phyloP scores from a whole-genome alignment of 768 basidiomycete species.

The Kondoa subrosea region DNA sequence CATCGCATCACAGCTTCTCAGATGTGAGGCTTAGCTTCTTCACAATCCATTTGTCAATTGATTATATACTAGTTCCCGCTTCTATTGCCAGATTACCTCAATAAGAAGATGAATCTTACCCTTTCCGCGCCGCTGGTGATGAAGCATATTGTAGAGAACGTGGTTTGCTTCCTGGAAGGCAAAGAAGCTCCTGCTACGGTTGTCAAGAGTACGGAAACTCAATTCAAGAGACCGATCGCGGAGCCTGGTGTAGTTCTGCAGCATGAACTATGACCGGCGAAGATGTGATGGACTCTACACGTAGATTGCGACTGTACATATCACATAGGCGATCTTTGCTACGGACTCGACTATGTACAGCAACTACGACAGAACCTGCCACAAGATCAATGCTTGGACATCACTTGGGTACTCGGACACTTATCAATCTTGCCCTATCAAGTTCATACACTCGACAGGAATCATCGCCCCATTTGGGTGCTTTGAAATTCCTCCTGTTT shows the following conservation, averaged over 20 bases:
- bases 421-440: too few relatives aligned
- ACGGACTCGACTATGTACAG: background rate
- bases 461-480: too few relatives aligned
- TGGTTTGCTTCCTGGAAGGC: background rate
- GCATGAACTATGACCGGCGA: background rate
- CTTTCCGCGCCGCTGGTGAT: background rate
- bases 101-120: background rate
- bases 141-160: background rate
- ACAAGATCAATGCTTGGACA: too few relatives aligned
- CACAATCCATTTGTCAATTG: background rate
- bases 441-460: too few relatives aligned
- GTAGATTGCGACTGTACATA: background rate
- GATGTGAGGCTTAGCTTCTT: too few relatives aligned
- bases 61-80: background rate
- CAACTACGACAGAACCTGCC: too few relatives aligned
- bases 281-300: background rate
- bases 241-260: background rate
- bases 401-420: too few relatives aligned
- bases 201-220: background rate
- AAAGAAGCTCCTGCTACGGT: background rate
- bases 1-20: slow-evolving; percentile 25
- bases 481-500: too few relatives aligned
- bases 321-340: background rate
- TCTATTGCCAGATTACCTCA: background rate
- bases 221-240: background rate